These are phyloP conservation scores for Ogataea chonburiensis DNA, from an alignment of 805 yeast species.

Conservation along the genomic window DNA sequence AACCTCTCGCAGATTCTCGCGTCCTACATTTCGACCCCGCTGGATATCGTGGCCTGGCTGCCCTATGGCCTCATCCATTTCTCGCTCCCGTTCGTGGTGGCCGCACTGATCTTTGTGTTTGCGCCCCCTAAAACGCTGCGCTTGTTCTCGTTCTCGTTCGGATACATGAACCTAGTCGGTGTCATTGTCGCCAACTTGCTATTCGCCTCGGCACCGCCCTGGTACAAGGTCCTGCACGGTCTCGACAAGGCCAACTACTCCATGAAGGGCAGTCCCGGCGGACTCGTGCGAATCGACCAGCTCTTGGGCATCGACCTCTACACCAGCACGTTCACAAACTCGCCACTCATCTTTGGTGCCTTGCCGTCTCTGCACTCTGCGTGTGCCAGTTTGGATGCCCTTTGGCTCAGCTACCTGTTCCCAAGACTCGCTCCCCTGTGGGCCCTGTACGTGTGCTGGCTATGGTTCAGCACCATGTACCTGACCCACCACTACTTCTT, in stretches of 20 bases:
- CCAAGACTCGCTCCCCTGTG: constrained; percentile 68
- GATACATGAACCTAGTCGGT: constrained; percentile 88
- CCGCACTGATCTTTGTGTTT: constrained; percentile 73
- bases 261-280: constrained; percentile 96
- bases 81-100: constrained; percentile 85
- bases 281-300: constrained; percentile 81
- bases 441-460: constrained; percentile 80
- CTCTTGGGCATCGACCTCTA: constrained; percentile 79
- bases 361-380: constrained; percentile 86
- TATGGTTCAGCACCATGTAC: constrained; percentile 99
- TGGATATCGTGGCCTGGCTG: constrained; percentile 88
- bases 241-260: constrained; percentile 85
- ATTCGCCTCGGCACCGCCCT: constrained; percentile 96
- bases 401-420: constrained; percentile 79
- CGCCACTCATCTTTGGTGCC: constrained; percentile 88
- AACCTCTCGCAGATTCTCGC: constrained; percentile 84
- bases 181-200: constrained; percentile 70
- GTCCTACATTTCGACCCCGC: constrained; percentile 57
- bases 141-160: constrained; percentile 88
- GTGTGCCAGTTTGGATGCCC: constrained; percentile 89
- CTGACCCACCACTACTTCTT: constrained; percentile 94
- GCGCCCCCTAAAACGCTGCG: constrained; percentile 88
- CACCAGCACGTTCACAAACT: constrained; percentile 74
- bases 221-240: constrained; percentile 88
- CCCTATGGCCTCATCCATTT: constrained; percentile 94